A percentile compares a stretch with the other conserved stretches of the same genome.
phyloP scores from a whole-genome alignment of 2,329 filamentous ascomycete species.

The Didymella keratinophila region DNA sequence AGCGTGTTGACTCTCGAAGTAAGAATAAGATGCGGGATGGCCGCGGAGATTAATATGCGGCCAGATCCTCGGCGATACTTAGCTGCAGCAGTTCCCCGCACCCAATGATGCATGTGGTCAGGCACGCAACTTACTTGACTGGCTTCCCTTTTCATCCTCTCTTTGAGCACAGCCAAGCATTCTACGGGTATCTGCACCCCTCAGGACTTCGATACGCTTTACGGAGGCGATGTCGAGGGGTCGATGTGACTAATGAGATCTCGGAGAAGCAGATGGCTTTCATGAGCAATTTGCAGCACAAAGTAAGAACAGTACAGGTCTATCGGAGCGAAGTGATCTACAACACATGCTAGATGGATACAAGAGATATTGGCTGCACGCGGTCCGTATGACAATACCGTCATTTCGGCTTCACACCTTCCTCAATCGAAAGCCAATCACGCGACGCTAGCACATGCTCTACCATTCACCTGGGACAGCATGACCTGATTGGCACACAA shows the following conservation, averaged over 20 bases:
- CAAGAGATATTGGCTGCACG: slow-evolving; percentile 12
- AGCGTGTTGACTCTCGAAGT: slow-evolving; percentile 1
- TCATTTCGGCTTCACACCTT: slow-evolving; percentile 15
- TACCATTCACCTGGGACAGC: slow-evolving; percentile 9
- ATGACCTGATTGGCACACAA: slow-evolving; percentile 5
- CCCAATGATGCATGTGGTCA: slow-evolving; percentile 16
- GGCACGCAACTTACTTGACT: slow-evolving; percentile 12
- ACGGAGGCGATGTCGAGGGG: background rate
- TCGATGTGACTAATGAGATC: background rate
- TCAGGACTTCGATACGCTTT: background rate
- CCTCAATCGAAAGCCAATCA: slow-evolving; percentile 10
- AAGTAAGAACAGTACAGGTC: background rate
- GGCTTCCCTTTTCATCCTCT: background rate
- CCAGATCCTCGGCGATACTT: background rate
- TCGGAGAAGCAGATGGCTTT: background rate
- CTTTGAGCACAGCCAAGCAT: slow-evolving; percentile 15
- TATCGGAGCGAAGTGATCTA: background rate
- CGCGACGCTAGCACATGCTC: slow-evolving; percentile 18
- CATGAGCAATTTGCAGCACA: background rate
- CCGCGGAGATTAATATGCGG: slow-evolving; percentile 10
- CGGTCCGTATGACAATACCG: slow-evolving; percentile 12
- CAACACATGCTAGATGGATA: background rate
- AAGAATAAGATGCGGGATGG: slow-evolving; percentile 7
- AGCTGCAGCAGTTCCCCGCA: slow-evolving; percentile 5
- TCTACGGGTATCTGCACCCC: slow-evolving; percentile 5